Percentiles rank a stretch among this genome's conserved stretches.
Conservation (phyloP, 1,139 yeast genomes). For the Ogataea hybrid region DNA sequence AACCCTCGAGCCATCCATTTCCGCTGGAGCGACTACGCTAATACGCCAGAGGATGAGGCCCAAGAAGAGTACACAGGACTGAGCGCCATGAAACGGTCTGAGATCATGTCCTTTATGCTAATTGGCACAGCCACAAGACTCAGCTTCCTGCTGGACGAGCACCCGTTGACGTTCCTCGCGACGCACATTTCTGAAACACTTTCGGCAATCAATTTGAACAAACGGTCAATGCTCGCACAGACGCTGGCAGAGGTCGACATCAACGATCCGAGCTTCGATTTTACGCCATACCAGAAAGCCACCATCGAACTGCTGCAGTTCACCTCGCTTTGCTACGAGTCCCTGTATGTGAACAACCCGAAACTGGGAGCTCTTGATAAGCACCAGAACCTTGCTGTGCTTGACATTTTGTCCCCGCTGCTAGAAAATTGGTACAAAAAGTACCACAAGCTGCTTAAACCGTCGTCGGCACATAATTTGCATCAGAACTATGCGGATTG, state of each 20-base stretch:
- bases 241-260: conserved; percentile 63
- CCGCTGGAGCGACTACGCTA: conserved; percentile 86
- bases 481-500: conserved; percentile 20
- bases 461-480: conserved; percentile 35
- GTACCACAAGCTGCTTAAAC: conserved; percentile 53
- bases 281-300: conserved; percentile 69
- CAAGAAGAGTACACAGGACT: conserved; percentile 64
- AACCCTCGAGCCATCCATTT: conserved; percentile 92
- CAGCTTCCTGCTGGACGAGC: conserved; percentile 82
- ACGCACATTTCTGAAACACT: conserved; percentile 82
- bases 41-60: conserved; percentile 39
- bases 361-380: conserved; percentile 54
- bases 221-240: conserved; percentile 67
- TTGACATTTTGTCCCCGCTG: conserved; percentile 72
- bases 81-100: conserved; percentile 83
- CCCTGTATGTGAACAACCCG: conserved; percentile 67
- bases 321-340: conserved; percentile 79
- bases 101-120: conserved; percentile 92
- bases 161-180: conserved; percentile 74
- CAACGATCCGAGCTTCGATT: conserved; percentile 37
- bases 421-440: conserved; percentile 75
- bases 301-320: conserved; percentile 77
- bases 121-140: conserved; percentile 83
- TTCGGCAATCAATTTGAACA: conserved; percentile 67
- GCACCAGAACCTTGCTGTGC: conserved; percentile 66